Conservation (phyloP, 768 basidiomycete species). For the Psilocybe subaeruginosa region DNA sequence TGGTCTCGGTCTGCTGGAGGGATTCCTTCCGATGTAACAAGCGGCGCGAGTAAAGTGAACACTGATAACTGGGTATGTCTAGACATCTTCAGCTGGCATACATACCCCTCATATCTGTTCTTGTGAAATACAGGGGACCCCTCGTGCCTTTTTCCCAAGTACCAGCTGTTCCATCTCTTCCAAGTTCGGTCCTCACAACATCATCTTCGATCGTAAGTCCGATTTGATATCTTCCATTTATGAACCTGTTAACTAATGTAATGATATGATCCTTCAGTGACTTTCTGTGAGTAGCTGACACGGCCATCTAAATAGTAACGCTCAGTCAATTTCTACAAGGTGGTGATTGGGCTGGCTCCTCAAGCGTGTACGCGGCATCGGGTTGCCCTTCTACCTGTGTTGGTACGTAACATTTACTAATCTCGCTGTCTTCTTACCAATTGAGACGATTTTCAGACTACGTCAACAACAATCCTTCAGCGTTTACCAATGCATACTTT, state of each 20-base stretch:
- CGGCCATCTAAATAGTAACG: background rate
- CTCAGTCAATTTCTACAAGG: constrained; percentile 24
- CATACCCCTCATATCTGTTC: background rate
- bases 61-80: constrained; percentile 55
- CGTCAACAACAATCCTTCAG: constrained; percentile 67
- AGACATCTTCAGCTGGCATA: background rate
- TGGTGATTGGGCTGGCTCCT: constrained; percentile 59
- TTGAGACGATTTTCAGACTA: constrained; percentile 41
- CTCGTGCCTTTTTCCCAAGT: constrained; percentile 64
- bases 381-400: constrained; percentile 59
- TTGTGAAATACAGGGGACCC: constrained; percentile 46
- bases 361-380: constrained; percentile 40
- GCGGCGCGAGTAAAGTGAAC: constrained; percentile 43
- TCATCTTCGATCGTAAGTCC: constrained; percentile 60
- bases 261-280: constrained; percentile 34
- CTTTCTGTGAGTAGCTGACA: constrained; percentile 55
- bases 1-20: constrained; percentile 55
- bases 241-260: background rate
- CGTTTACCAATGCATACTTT: constrained; percentile 73
- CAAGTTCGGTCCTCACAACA: constrained; percentile 59
- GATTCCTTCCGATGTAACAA: constrained; percentile 49
- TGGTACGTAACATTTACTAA: constrained; percentile 34
- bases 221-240: background rate
- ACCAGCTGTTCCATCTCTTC: constrained; percentile 57
- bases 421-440: background rate